These are phyloP conservation scores for Kurtzmaniella quercitrusa DNA, from an alignment of 1,139 yeast genomes.

Conservation along the genomic window DNA sequence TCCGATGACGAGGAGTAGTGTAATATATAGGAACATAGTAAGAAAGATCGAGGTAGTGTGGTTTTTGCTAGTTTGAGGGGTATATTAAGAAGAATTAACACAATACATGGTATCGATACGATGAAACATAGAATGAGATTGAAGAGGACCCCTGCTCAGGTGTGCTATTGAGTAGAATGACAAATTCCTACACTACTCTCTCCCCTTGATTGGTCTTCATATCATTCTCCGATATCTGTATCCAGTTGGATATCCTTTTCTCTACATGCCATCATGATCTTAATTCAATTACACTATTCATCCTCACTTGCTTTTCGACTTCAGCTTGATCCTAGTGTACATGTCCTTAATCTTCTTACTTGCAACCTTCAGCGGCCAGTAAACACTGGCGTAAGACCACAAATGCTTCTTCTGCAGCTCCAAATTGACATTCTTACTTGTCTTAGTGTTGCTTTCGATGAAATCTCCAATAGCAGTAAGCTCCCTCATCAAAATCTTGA, in stretches of 20 bases:
- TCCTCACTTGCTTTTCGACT: not conserved
- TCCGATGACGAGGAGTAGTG: conserved; percentile 38
- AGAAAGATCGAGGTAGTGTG: too few relatives aligned
- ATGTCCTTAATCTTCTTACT: conserved; percentile 76
- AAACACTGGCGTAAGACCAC: conserved; percentile 87
- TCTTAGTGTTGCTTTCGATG: conserved; percentile 34
- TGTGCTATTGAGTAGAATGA: too few relatives aligned
- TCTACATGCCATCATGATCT: not conserved
- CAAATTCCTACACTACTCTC: too few relatives aligned
- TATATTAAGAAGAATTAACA: too few relatives aligned
- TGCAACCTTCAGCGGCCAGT: conserved; percentile 93
- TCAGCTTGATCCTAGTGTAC: conserved; percentile 61
- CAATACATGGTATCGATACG: too few relatives aligned
- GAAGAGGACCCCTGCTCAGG: too few relatives aligned
- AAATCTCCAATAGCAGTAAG: conserved; percentile 76
- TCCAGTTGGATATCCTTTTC: too few relatives aligned
- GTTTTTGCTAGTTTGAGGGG: too few relatives aligned
- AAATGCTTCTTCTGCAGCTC: conserved; percentile 58
- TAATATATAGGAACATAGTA: not conserved
- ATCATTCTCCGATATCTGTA: too few relatives aligned
- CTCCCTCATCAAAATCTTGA: conserved; percentile 66
- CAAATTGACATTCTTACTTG: conserved; percentile 12
- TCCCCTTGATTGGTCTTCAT: too few relatives aligned
- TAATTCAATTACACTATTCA: not conserved
- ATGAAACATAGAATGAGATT: too few relatives aligned